Evolutionary conservation across 2,329 filamentous ascomycete genomes (phyloP).

Genomic region (Zymoseptoria ardabiliae): DNA sequence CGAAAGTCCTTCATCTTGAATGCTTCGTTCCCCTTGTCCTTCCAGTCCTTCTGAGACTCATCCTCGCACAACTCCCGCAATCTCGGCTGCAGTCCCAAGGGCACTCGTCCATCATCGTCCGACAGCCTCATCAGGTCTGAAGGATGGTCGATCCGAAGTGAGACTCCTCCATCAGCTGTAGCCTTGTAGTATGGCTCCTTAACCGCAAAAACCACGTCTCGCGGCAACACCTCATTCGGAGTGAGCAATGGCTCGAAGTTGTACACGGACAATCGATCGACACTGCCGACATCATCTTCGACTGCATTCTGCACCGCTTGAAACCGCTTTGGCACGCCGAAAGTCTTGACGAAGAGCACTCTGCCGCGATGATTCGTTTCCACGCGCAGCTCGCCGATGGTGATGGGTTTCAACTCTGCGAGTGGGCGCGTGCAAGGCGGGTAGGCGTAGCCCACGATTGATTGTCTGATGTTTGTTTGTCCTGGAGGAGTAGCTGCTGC

Average conservation of each 20-base stretch:
- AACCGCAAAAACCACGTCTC: conserved; percentile 16
- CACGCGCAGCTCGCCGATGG: conserved; percentile 14
- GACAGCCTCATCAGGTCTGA: conserved; percentile 19
- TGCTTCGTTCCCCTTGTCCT: conserved; percentile 17
- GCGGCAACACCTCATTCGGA: conserved; percentile 7
- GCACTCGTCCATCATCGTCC: conserved; percentile 5
- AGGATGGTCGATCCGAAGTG: conserved; percentile 23
- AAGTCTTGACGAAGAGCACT: conserved; percentile 15
- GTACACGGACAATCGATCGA: conserved; percentile 24
- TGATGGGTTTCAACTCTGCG: conserved; percentile 11
- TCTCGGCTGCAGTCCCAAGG: conserved; percentile 1
- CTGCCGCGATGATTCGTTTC: conserved; percentile 19
- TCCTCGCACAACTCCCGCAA: conserved; percentile 1
- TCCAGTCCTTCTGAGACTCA: conserved; percentile 6
- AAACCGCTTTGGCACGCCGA: conserved; percentile 9
- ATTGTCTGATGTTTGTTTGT: not conserved
- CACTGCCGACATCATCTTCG: conserved; percentile 32
- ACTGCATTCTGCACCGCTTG: conserved; percentile 18
- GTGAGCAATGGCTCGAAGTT: conserved; percentile 6
- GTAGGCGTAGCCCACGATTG: conserved; percentile 15
- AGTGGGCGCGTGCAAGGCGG: conserved; percentile 15
- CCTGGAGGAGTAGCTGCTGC: not conserved
- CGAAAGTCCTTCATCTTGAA: conserved; percentile 11
- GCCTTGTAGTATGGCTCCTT: conserved; percentile 25
- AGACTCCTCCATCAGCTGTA: conserved; percentile 6